phyloP scores from a whole-genome alignment of 176 grass and related monocot species.

The Musa beccarii region DNA sequence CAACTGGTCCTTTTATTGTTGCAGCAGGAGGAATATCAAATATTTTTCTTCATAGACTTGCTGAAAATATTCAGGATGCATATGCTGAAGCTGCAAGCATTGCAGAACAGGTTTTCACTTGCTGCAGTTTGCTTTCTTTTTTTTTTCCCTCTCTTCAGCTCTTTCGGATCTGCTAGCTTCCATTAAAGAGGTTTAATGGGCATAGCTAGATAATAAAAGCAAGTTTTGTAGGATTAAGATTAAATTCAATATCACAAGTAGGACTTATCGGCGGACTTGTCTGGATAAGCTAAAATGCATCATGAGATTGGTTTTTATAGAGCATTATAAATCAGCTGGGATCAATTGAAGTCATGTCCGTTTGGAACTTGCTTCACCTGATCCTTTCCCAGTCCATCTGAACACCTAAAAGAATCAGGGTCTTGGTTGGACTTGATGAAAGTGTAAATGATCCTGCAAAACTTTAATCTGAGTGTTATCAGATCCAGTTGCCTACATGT shows the following conservation, averaged over 20 bases:
- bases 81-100: slow-evolving; percentile 98
- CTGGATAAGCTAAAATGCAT: no score
- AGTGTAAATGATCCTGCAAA: neutral
- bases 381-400: no score
- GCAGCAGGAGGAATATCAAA: slow-evolving; percentile 98
- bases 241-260: no score
- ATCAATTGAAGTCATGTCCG: no score
- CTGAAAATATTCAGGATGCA: slow-evolving; percentile 99
- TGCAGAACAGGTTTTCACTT: slow-evolving; percentile 74
- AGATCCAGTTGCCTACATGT: neutral
- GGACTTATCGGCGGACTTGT: no score
- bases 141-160: neutral
- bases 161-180: neutral
- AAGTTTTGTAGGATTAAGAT: neutral
- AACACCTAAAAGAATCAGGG: neutral
- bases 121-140: neutral
- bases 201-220: neutral
- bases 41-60: slow-evolving; percentile 96
- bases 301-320: no score
- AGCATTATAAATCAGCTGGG: no score
- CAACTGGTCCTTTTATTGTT: slow-evolving; percentile 95
- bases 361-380: no score
- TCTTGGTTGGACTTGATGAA: neutral
- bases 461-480: neutral
- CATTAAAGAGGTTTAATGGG: no score